A percentile compares a stretch with the other conserved stretches of the same genome.
Evolutionary conservation across 140 eudicot genomes (phyloP).

Genomic region (Flaveria floridana): DNA sequence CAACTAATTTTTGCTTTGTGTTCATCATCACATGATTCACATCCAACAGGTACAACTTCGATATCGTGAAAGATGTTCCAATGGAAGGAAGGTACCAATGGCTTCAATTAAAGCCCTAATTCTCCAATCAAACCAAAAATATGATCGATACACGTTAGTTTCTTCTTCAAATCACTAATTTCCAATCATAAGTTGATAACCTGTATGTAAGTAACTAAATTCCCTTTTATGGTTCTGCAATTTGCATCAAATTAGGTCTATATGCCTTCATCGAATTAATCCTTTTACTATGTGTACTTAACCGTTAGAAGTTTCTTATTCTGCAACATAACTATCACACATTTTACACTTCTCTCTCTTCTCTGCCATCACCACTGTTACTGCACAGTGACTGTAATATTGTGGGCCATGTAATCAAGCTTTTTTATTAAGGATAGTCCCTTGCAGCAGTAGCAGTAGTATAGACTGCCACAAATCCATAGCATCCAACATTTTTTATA

Average conservation of each 20-base stretch:
- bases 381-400: neutral
- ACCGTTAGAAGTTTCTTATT: constrained; percentile 31
- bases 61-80: constrained; percentile 70
- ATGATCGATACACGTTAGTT: too few species aligned
- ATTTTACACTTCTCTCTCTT: constrained; percentile 7
- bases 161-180: neutral
- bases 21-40: neutral
- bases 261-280: neutral
- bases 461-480: neutral
- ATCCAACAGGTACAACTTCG: constrained; percentile 74
- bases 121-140: neutral
- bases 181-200: constrained; percentile 2
- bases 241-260: constrained; percentile 3
- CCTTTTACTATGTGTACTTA: constrained; percentile 12
- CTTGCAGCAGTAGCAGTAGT: neutral
- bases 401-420: neutral
- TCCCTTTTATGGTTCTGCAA: constrained; percentile 2
- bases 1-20: neutral
- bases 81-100: constrained; percentile 79
- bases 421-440: constrained; percentile 3
- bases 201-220: constrained; percentile 13
- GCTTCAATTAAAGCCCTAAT: constrained; percentile 58
- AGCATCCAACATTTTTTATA: neutral
- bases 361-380: constrained; percentile 3
- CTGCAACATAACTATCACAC: constrained; percentile 16